Conservation (phyloP, 2,329 filamentous ascomycete genomes). For the Alternaria sp. region DNA sequence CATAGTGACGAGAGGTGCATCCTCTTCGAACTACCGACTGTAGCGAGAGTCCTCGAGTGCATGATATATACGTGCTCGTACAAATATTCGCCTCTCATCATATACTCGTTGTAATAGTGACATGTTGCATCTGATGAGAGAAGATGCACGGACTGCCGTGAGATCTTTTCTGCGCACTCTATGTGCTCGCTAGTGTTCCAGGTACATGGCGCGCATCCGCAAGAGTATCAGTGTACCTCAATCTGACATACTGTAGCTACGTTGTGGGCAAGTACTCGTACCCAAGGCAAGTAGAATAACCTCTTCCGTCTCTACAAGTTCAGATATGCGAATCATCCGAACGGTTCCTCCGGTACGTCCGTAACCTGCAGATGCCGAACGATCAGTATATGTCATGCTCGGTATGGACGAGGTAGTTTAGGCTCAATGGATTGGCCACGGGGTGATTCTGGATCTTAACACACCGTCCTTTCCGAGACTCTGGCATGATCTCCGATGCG, state of each 20-base stretch:
- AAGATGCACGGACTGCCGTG: not conserved
- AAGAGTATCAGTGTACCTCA: not conserved
- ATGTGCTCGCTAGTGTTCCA: not conserved
- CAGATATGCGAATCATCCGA: slow-evolving; percentile 49
- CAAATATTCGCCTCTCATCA: not conserved
- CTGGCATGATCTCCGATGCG: not conserved
- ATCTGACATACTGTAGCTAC: not conserved
- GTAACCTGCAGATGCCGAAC: not conserved
- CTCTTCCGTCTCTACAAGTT: not conserved
- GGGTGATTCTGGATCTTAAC: not conserved
- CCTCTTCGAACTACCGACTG: not conserved
- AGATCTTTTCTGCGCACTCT: not conserved
- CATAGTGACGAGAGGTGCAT: not conserved
- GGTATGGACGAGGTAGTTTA: not conserved
- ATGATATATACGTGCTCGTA: not conserved
- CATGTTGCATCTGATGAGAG: not conserved
- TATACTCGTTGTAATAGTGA: not conserved
- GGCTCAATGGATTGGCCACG: not conserved
- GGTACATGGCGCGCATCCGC: not conserved
- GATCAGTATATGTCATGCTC: not conserved
- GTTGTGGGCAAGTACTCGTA: not conserved
- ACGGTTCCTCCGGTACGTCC: slow-evolving; percentile 19
- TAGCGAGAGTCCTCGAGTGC: not conserved
- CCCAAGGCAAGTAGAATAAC: not conserved
- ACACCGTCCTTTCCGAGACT: not conserved